These are phyloP conservation scores for Aristolochia contorta DNA, from an alignment of 164 flowering plant species.

Conservation along the genomic window DNA sequence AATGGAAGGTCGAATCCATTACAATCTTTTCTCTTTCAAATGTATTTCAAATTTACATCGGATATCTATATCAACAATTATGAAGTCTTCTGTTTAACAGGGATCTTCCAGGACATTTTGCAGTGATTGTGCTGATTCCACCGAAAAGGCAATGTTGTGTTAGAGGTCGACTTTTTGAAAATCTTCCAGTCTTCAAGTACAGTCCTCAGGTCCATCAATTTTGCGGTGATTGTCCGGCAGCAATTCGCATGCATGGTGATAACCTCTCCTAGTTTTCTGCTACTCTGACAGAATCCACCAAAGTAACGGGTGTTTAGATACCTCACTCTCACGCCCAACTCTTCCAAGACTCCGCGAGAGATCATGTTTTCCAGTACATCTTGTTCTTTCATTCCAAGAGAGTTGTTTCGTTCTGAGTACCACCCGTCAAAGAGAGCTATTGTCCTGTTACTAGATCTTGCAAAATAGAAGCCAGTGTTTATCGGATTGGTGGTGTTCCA, in stretches of 20 bases:
- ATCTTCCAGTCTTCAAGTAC: constrained; percentile 41
- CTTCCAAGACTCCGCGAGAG: constrained; percentile 11
- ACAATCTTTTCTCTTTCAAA: too few species aligned
- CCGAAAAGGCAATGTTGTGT: not conserved
- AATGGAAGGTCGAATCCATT: too few species aligned
- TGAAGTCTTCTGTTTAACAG: not conserved
- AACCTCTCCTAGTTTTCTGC: constrained; percentile 31
- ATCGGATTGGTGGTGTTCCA: constrained; percentile 18
- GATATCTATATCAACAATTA: not conserved
- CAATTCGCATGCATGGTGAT: constrained; percentile 66
- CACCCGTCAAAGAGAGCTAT: constrained; percentile 35
- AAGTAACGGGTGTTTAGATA: constrained; percentile 40
- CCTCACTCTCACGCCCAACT: constrained; percentile 21
- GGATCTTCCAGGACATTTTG: constrained; percentile 14
- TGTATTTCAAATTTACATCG: too few species aligned
- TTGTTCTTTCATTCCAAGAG: constrained; percentile 53
- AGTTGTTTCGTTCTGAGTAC: constrained; percentile 42
- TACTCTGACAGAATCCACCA: constrained; percentile 52
- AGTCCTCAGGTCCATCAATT: constrained; percentile 30
- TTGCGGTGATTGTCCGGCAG: constrained; percentile 50
- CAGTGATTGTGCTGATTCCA: constrained; percentile 20
- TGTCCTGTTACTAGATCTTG: constrained; percentile 51
- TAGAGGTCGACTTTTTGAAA: constrained; percentile 10
- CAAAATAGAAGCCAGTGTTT: constrained; percentile 61
- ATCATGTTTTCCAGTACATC: constrained; percentile 42